Percentiles rank a stretch among this genome's conserved stretches.
Evolutionary conservation across 805 yeast genomes (phyloP).

Genomic region (Metschnikowia peoriensis): DNA sequence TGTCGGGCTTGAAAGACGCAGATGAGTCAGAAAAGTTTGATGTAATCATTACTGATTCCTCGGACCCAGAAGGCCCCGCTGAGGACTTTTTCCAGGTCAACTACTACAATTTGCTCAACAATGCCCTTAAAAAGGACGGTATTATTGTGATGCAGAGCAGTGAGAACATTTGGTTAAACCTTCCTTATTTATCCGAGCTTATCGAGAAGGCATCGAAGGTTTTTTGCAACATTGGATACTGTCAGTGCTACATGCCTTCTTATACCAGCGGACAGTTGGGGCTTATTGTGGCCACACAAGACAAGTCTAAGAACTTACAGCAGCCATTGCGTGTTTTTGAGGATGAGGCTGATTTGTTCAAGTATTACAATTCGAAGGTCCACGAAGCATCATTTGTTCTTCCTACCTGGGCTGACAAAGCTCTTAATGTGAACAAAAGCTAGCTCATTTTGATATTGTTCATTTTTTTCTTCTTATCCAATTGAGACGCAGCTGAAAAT

Average conservation of each 20-base stretch:
- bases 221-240: conserved; percentile 60
- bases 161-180: conserved; percentile 75
- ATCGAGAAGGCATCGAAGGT: conserved; percentile 50
- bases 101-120: conserved; percentile 66
- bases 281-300: conserved; percentile 66
- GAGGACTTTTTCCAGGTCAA: conserved; percentile 78
- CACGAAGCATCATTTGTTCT: conserved; percentile 74
- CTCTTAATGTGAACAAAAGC: conserved; percentile 16
- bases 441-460: too few relatives aligned
- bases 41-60: conserved; percentile 85
- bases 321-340: conserved; percentile 51
- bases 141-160: conserved; percentile 78
- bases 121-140: conserved; percentile 61
- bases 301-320: conserved; percentile 43
- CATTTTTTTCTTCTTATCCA: too few relatives aligned
- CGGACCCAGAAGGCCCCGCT: conserved; percentile 97
- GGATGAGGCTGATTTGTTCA: conserved; percentile 49
- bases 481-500: too few relatives aligned
- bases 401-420: conserved; percentile 72
- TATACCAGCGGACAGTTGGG: conserved; percentile 90
- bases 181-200: conserved; percentile 50
- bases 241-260: conserved; percentile 82
- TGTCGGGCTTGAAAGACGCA: conserved; percentile 36
- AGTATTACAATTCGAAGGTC: conserved; percentile 63
- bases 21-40: conserved; percentile 56